Percentiles rank a stretch among this genome's conserved stretches.
phyloP scores from a whole-genome alignment of 192 early-diverging fungal species.

The Lobosporangium transversale region DNA sequence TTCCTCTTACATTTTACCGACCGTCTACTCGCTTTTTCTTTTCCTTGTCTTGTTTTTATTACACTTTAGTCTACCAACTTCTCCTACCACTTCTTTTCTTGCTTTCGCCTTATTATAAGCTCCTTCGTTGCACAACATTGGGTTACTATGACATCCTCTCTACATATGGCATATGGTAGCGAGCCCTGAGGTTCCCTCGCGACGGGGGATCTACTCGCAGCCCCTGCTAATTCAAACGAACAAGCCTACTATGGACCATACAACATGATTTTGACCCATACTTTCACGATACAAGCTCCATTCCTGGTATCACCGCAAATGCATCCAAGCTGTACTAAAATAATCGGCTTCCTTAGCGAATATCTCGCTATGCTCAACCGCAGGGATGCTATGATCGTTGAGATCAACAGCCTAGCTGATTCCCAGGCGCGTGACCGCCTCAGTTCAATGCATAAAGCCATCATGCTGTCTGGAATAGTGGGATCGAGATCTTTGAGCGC shows the following conservation, averaged over 20 bases:
- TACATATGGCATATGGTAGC: no score
- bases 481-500: background rate
- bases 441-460: background rate
- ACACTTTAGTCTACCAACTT: no score
- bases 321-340: background rate
- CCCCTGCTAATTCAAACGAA: background rate
- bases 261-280: background rate
- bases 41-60: no score
- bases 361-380: no score
- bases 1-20: no score
- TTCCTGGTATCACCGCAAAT: background rate
- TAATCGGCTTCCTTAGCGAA: background rate
- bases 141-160: no score
- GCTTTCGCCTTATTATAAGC: no score
- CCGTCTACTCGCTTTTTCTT: no score
- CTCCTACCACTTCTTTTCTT: no score
- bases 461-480: background rate
- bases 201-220: background rate
- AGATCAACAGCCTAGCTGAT: slow-evolving; percentile 3
- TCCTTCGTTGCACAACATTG: no score
- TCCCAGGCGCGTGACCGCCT: background rate
- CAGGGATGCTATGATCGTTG: background rate
- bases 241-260: slow-evolving; percentile 7
- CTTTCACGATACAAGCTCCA: background rate
- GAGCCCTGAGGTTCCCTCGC: background rate